phyloP scores from a whole-genome alignment of 495 filamentous ascomycete species.

The Penicillium psychrofluorescens region DNA sequence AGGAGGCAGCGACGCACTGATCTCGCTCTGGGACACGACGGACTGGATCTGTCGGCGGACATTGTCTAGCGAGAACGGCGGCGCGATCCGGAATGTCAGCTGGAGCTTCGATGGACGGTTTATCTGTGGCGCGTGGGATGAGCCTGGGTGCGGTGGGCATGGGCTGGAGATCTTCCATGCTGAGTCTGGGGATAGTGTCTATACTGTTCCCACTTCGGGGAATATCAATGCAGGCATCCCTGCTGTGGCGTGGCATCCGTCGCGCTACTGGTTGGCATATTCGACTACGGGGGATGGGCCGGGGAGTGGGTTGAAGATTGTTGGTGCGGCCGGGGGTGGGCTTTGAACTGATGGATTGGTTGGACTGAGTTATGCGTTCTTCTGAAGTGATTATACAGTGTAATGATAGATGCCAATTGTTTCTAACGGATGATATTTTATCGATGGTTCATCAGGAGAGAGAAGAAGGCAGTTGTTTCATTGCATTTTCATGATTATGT shows the following conservation, averaged over 20 bases:
- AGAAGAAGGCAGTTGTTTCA: too few species aligned
- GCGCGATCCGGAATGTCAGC: slow-evolving; percentile 74
- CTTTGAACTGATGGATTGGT: slow-evolving; percentile 5
- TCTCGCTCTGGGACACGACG: slow-evolving; percentile 84
- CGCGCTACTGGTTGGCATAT: slow-evolving; percentile 82
- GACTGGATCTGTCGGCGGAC: slow-evolving; percentile 88
- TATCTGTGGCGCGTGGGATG: slow-evolving; percentile 77
- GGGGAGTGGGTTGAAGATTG: slow-evolving; percentile 72
- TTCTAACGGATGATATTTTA: too few species aligned
- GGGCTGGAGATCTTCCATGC: slow-evolving; percentile 72
- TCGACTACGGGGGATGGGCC: slow-evolving; percentile 71
- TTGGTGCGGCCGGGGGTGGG: slow-evolving; percentile 51
- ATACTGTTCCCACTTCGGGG: slow-evolving; percentile 63
- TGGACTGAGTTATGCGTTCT: too few species aligned
- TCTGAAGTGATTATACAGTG: too few species aligned
- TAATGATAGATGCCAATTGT: too few species aligned
- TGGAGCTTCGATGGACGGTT: slow-evolving; percentile 91
- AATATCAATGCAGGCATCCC: slow-evolving; percentile 43
- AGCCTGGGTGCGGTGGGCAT: slow-evolving; percentile 40
- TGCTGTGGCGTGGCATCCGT: slow-evolving; percentile 85
- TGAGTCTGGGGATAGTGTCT: slow-evolving; percentile 80
- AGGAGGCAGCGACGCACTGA: slow-evolving; percentile 81
- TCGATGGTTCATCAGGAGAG: too few species aligned
- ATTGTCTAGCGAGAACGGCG: slow-evolving; percentile 61
- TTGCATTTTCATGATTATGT: too few species aligned